phyloP scores from a whole-genome alignment of 176 grass and related monocot species.

The Panicum miliaceum region DNA sequence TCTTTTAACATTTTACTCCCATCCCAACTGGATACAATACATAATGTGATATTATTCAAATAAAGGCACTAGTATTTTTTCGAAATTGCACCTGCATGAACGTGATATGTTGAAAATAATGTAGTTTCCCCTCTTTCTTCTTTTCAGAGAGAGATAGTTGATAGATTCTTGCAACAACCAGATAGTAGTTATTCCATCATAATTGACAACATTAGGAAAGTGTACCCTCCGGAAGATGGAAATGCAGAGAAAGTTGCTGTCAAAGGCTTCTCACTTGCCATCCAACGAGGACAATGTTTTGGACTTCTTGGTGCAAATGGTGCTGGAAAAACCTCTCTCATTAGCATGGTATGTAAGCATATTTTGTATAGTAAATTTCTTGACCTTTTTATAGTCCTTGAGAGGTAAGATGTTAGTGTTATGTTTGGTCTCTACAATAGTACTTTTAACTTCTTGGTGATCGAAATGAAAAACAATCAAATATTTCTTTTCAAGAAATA shows the following conservation, averaged over 20 bases:
- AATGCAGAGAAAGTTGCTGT: conserved; percentile 67
- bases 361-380: background rate
- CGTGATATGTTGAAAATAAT: background rate
- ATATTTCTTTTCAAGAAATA: background rate
- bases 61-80: background rate
- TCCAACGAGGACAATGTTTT: conserved; percentile 74
- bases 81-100: background rate
- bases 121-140: background rate
- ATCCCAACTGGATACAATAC: background rate
- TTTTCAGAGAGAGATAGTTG: conserved; percentile 67
- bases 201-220: conserved; percentile 73
- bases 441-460: background rate
- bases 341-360: conserved; percentile 66
- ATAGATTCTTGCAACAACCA: conserved; percentile 53
- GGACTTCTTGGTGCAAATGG: conserved; percentile 90
- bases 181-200: conserved; percentile 51
- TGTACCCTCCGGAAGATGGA: conserved; percentile 70
- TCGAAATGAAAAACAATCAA: background rate
- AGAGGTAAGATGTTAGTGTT: background rate
- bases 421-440: background rate
- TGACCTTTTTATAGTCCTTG: background rate
- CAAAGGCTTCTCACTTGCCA: conserved; percentile 64
- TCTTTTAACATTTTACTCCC: background rate
- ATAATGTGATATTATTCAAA: background rate
- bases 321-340: conserved; percentile 86